These are phyloP conservation scores for Eucalyptus grandis DNA, from an alignment of 345 rosid genomes.

Conservation along the genomic window DNA sequence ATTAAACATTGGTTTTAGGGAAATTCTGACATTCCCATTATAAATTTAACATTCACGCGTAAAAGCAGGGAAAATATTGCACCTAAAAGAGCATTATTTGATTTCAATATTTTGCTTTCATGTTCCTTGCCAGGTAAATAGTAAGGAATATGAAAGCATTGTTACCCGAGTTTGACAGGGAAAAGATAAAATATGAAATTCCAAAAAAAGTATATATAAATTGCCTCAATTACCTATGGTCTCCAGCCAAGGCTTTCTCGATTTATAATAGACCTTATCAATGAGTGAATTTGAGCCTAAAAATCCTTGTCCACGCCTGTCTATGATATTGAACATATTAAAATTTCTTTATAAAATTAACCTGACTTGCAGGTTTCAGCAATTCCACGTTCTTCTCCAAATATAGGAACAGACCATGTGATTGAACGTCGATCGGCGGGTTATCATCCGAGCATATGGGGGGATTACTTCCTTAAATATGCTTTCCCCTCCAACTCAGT, in stretches of 20 bases:
- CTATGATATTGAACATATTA: background rate
- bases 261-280: background rate
- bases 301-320: background rate
- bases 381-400: background rate
- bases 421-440: background rate
- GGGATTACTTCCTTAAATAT: background rate
- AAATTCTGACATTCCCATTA: too few species aligned
- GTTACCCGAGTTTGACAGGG: background rate
- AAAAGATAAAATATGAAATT: too few species aligned
- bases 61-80: too few species aligned
- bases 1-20: too few species aligned
- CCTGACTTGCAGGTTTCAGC: background rate
- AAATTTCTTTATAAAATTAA: too few species aligned
- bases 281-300: background rate
- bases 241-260: background rate
- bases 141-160: too few species aligned
- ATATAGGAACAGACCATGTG: background rate
- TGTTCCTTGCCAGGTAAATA: too few species aligned
- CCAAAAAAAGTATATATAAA: too few species aligned
- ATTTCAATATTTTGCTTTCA: too few species aligned
- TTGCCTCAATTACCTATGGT: too few species aligned
- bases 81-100: background rate
- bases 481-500: background rate
- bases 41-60: too few species aligned
- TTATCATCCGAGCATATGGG: constrained; percentile 9